Percentiles rank a stretch among this genome's conserved stretches.
Conservation (phyloP, 176 grass and related monocot genomes). For the Otatea glauca region DNA sequence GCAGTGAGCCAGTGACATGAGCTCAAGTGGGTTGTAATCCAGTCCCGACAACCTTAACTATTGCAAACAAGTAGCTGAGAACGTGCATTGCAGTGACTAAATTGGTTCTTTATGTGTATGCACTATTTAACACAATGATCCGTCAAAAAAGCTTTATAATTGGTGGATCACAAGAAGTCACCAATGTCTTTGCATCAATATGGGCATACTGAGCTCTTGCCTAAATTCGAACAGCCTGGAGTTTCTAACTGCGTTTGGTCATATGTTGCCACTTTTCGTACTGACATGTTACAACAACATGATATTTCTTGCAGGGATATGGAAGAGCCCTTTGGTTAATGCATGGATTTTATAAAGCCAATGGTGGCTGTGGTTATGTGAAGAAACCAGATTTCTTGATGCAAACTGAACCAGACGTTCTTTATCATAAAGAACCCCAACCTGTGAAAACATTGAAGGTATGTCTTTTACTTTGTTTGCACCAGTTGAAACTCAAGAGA, state of each 20-base stretch:
- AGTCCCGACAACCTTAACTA: not conserved
- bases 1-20: conserved; percentile 11
- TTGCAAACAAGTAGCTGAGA: not conserved
- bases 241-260: not conserved
- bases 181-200: not conserved
- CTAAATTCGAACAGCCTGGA: not conserved
- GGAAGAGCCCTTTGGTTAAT: conserved; percentile 96
- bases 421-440: conserved; percentile 60
- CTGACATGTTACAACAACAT: not conserved
- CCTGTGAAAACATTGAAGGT: conserved; percentile 67
- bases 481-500: not conserved
- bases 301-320: conserved; percentile 67
- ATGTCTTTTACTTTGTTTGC: not conserved
- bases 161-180: not conserved
- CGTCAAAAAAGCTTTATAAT: not conserved
- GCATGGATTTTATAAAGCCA: conserved; percentile 95
- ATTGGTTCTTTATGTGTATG: not conserved
- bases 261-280: not conserved
- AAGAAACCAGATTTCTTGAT: conserved; percentile 97
- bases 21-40: not conserved
- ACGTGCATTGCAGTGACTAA: not conserved
- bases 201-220: not conserved
- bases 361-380: conserved; percentile 88
- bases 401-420: conserved; percentile 63
- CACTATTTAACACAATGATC: not conserved